These are phyloP conservation scores for Novymonas esmeraldas DNA, from an alignment of 208 protist species.

Conservation along the genomic window DNA sequence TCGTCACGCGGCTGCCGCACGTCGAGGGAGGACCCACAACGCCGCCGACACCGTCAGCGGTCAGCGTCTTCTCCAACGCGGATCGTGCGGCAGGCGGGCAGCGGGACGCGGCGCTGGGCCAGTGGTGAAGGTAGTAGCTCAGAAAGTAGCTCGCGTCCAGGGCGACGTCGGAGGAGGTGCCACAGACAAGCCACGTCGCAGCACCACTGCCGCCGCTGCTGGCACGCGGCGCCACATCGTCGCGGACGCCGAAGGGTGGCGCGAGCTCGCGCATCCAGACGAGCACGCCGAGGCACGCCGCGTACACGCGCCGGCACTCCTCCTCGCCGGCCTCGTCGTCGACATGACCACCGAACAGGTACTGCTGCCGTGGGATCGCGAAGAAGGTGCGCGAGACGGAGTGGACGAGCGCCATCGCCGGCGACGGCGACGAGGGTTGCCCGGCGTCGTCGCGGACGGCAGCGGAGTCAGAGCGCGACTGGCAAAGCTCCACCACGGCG, in stretches of 20 bases:
- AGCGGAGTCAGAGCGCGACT: too few relatives aligned
- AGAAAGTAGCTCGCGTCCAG: conserved; percentile 75
- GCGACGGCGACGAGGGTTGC: neutral
- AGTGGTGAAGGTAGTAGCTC: conserved; percentile 35
- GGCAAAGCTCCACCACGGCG: conserved; percentile 13
- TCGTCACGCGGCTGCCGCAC: conserved; percentile 9
- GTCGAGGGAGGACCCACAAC: neutral
- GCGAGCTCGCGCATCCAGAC: conserved; percentile 35
- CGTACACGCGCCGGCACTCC: conserved; percentile 24
- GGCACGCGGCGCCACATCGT: neutral
- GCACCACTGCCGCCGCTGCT: neutral
- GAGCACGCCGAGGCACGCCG: conserved; percentile 33
- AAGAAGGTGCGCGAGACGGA: conserved; percentile 36
- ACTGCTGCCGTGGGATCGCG: conserved; percentile 55
- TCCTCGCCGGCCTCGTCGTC: conserved; percentile 12
- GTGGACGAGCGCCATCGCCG: conserved; percentile 21
- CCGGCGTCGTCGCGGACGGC: too few relatives aligned
- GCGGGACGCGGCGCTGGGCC: neutral
- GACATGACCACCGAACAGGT: conserved; percentile 31
- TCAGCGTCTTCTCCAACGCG: neutral
- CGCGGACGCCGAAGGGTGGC: conserved; percentile 6
- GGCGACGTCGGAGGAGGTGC: conserved; percentile 50
- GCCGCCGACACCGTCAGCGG: neutral
- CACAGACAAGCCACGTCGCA: conserved; percentile 41
- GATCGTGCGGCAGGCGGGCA: neutral